Conservation (phyloP, 345 rosid species). For the Salix brachista region DNA sequence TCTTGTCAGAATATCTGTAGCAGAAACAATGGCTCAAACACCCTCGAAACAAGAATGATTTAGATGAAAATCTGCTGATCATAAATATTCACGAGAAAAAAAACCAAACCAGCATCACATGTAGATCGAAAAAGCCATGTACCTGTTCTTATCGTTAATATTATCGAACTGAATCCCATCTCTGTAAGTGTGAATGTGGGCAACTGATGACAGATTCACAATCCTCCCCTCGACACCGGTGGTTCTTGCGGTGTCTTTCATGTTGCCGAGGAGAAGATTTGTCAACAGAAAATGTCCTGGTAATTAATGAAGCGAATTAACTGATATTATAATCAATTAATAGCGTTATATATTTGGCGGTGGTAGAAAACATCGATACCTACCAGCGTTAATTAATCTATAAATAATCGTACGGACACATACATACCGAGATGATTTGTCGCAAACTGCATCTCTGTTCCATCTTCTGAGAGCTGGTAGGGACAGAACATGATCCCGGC, state of each 20-base stretch:
- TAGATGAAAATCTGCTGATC: neutral
- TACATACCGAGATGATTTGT: slow-evolving; percentile 68
- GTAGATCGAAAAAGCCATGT: neutral
- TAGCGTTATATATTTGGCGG: too few species aligned
- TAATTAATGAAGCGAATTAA: neutral
- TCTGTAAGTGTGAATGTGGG: slow-evolving; percentile 60
- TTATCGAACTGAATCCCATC: slow-evolving; percentile 56
- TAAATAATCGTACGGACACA: too few species aligned
- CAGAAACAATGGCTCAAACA: neutral
- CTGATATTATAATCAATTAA: too few species aligned
- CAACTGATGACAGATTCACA: slow-evolving; percentile 81
- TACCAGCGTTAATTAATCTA: too few species aligned
- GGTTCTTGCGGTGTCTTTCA: slow-evolving; percentile 55
- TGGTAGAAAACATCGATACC: too few species aligned
- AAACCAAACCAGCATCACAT: neutral
- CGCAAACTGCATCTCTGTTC: slow-evolving; percentile 70
- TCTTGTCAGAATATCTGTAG: slow-evolving; percentile 71
- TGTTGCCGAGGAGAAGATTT: slow-evolving; percentile 70
- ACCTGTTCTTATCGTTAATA: slow-evolving; percentile 52
- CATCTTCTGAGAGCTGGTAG: slow-evolving; percentile 65
- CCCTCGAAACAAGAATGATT: neutral
- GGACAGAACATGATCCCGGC: slow-evolving; percentile 92
- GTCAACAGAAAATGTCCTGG: slow-evolving; percentile 90
- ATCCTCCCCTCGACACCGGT: slow-evolving; percentile 76
- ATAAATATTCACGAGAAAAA: neutral